These are phyloP conservation scores for Pythium volutum DNA, from an alignment of 352 stramenopile species.

Conservation along the genomic window DNA sequence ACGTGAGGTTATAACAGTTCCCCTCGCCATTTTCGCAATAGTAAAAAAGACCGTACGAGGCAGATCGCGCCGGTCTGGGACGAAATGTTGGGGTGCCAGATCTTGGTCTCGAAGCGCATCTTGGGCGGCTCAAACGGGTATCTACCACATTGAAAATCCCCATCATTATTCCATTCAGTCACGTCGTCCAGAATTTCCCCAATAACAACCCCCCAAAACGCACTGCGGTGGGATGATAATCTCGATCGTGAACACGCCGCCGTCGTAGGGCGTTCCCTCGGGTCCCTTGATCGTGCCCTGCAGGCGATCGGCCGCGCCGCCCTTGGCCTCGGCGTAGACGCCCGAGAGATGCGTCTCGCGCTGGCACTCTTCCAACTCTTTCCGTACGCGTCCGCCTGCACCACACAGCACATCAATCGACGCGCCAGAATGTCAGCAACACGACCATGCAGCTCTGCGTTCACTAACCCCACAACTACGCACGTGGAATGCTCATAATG, in stretches of 20 bases:
- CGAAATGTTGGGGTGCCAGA: conserved; percentile 98
- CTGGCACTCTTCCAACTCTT: conserved; percentile 88
- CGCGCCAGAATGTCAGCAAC: conserved; percentile 13
- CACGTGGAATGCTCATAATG: conserved; percentile 20
- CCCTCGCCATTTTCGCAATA: background rate
- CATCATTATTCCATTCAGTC: background rate
- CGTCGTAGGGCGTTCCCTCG: conserved; percentile 83
- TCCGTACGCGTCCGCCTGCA: conserved; percentile 67
- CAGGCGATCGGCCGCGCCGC: conserved; percentile 27
- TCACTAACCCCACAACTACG: background rate
- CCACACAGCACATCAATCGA: background rate
- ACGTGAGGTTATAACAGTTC: background rate
- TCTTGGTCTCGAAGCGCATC: conserved; percentile 92
- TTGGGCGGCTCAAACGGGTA: conserved; percentile 97
- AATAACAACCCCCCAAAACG: no score
- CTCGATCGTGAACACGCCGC: conserved; percentile 89
- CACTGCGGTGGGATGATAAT: conserved; percentile 94
- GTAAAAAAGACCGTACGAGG: conserved; percentile 45
- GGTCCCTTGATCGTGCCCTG: conserved; percentile 69
- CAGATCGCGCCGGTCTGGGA: conserved; percentile 97
- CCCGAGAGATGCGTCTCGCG: conserved; percentile 78
- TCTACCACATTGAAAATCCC: conserved; percentile 27
- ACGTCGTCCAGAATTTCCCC: no score
- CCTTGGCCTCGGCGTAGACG: conserved; percentile 55
- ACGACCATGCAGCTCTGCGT: background rate